Percentiles rank a stretch among this genome's conserved stretches.
Conservation (phyloP, 208 protist species). For the Trypanosoma vivax region DNA sequence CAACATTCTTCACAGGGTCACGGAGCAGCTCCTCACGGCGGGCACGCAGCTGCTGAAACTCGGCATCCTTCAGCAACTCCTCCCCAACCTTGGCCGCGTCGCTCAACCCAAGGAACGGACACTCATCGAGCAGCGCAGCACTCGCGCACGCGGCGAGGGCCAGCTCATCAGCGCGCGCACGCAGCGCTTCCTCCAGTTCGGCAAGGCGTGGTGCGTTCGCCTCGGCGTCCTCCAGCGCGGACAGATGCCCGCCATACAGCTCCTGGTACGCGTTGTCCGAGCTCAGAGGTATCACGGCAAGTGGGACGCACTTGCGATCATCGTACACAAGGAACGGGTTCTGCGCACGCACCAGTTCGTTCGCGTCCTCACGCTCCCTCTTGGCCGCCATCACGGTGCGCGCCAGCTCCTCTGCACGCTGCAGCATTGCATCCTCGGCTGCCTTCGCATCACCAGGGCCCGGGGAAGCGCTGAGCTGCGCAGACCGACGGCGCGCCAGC, state of each 20-base stretch:
- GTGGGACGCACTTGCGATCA: not conserved
- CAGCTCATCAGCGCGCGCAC: conserved; percentile 24
- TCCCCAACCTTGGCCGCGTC: conserved; percentile 6
- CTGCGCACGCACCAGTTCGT: not conserved
- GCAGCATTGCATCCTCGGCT: not conserved
- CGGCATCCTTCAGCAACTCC: conserved; percentile 8
- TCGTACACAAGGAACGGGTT: not conserved
- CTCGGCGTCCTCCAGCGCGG: not conserved
- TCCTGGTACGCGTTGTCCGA: not conserved
- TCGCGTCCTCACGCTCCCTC: not conserved
- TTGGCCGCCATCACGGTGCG: not conserved
- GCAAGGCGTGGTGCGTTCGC: not conserved
- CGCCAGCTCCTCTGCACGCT: not conserved
- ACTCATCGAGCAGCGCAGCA: conserved; percentile 22
- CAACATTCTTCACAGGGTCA: conserved; percentile 22
- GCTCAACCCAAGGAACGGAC: too few species aligned
- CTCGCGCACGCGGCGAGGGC: conserved; percentile 3
- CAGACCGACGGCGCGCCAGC: not conserved
- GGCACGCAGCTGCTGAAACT: conserved; percentile 4
- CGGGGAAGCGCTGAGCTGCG: too few species aligned
- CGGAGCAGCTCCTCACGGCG: conserved; percentile 9
- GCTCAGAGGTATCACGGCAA: not conserved
- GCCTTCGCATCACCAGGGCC: not conserved
- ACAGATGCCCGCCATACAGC: not conserved
- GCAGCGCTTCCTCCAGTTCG: conserved; percentile 3